These are phyloP conservation scores for Flaveria linearis DNA, from an alignment of 129 eudicot species.

Conservation along the genomic window DNA sequence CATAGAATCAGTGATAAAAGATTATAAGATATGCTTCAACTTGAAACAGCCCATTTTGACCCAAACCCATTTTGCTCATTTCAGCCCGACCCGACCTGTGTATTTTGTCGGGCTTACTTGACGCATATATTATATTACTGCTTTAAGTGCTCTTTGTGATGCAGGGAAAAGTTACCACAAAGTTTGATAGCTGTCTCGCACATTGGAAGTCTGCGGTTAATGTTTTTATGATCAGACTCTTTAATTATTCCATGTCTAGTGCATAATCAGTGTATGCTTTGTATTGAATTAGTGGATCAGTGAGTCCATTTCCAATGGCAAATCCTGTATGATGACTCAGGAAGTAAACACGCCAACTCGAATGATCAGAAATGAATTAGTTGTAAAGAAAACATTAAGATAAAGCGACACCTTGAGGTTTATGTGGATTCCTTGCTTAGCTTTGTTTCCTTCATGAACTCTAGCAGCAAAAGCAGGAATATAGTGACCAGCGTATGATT, in stretches of 20 bases:
- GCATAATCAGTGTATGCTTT: slow-evolving; percentile 92
- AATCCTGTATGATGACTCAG: slow-evolving; percentile 59
- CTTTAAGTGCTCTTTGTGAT: background rate
- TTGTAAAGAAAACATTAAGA: background rate
- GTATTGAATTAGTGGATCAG: slow-evolving; percentile 91
- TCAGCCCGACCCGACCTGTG: too few relatives aligned
- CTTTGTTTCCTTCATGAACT: slow-evolving; percentile 84
- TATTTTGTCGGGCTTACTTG: too few relatives aligned
- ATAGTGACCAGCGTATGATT: slow-evolving; percentile 94
- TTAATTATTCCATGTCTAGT: slow-evolving; percentile 64
- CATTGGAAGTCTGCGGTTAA: slow-evolving; percentile 67
- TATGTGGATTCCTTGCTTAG: slow-evolving; percentile 73
- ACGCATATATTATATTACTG: too few relatives aligned
- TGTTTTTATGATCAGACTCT: slow-evolving; percentile 57
- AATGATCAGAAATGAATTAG: background rate
- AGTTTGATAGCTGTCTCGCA: slow-evolving; percentile 83
- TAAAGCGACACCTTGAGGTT: slow-evolving; percentile 62
- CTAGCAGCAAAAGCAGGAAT: slow-evolving; percentile 97
- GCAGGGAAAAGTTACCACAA: slow-evolving; percentile 55
- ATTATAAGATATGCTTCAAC: background rate
- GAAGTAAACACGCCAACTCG: slow-evolving; percentile 7
- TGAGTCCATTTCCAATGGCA: slow-evolving; percentile 98
- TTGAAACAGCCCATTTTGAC: too few relatives aligned
- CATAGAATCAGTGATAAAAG: too few relatives aligned
- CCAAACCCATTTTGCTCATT: too few relatives aligned